Conservation (phyloP, 805 yeast genomes). For the Torulaspora franciscae region DNA sequence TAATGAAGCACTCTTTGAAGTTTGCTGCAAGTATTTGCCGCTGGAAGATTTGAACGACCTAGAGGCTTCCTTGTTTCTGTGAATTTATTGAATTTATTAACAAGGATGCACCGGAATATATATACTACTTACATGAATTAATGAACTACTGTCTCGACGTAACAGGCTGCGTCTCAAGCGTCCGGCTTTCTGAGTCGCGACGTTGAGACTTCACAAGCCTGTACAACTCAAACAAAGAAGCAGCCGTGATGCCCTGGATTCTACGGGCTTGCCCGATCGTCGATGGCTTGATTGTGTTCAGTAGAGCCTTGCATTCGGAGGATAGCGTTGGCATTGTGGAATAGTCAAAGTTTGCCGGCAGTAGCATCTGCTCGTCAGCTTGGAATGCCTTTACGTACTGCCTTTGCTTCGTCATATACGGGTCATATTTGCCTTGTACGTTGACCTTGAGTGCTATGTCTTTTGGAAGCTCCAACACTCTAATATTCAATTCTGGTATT, state of each 20-base stretch:
- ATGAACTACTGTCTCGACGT: neutral
- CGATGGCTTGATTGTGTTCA: conserved; percentile 74
- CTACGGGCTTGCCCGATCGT: conserved; percentile 95
- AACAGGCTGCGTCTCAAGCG: neutral
- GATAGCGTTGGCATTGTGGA: conserved; percentile 57
- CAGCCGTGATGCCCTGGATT: conserved; percentile 92
- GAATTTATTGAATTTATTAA: neutral
- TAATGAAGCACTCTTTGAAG: conserved; percentile 24
- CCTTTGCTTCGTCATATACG: conserved; percentile 68
- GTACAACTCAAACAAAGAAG: conserved; percentile 78
- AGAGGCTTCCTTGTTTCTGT: conserved; percentile 22
- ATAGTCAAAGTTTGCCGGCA: conserved; percentile 71
- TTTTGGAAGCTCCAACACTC: conserved; percentile 32
- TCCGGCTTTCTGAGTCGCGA: conserved; percentile 5
- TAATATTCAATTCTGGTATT: conserved; percentile 37
- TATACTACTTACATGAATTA: neutral
- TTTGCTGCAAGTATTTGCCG: conserved; percentile 27
- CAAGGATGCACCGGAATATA: neutral
- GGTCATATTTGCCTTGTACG: conserved; percentile 78
- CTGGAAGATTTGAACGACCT: conserved; percentile 25
- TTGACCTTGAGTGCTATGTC: conserved; percentile 58
- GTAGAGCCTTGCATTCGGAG: conserved; percentile 61
- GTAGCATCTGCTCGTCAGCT: conserved; percentile 69
- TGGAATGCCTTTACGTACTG: conserved; percentile 69
- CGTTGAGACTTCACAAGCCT: conserved; percentile 41